Evolutionary conservation across 2,329 filamentous ascomycete species (phyloP), one percentile per base, ranked within the genome.

Genomic region (Rhytidhysteron rufulum): DNA sequence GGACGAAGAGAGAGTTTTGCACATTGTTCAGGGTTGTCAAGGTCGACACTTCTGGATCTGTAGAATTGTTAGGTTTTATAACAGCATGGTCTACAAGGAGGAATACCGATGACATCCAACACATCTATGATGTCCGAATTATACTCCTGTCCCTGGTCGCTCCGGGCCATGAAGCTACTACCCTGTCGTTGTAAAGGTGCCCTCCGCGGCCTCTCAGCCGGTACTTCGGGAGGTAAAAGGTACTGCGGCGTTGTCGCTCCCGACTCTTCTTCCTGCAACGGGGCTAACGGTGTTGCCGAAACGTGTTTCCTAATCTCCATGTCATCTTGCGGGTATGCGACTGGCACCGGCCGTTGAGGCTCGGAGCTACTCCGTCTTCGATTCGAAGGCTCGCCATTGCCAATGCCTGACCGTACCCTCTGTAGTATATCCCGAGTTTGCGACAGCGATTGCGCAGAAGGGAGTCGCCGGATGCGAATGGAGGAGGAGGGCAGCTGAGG

Each of bases 1-100:
- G 86, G 2, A 90, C 70, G 60, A 90, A 90, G 4, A 91, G 77
- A 0, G 86, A 89, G 57, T 91, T 91, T 55, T 90, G 86, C 8
- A 91, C 82, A 56, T 91, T 91, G 31, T 85, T 90, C 4, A 90
- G 75, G 13, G 85, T 89, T 0, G 85, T 86, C 2, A 91, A 67
- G 0, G 86, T 86, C 22, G 85, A 79, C 4, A 91, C 81, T 67
- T 90, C 85, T 24, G 86, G 86, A 51, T 90, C 86, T 87, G 47
- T 33, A 5, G 4, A 8, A 34, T n/a, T 10, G 16, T 19, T 10
- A 10, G 16, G n/a, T 36, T 36, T 8, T 5, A 24, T n/a, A 36
- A 24, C 15, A 36, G 34, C n/a, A 4, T 13, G 4, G 13, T 4
- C 17, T 4, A 31, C 17, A n/a, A 10, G 29, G 17, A 31, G 38